Conservation (phyloP, 805 yeast species). For the Sporopachydermia quercuum region DNA sequence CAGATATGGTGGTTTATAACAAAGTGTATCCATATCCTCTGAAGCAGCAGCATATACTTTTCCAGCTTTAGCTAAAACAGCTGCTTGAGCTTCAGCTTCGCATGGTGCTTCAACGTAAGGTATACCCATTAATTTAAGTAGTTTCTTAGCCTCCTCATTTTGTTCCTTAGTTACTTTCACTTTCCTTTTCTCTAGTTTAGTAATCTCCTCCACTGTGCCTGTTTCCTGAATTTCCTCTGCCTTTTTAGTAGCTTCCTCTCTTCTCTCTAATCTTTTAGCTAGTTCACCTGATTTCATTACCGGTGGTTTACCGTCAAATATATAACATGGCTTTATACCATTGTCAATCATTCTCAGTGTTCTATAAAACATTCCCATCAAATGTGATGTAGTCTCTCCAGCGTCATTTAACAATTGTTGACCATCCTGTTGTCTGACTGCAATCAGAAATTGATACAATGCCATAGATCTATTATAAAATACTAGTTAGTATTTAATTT, state of each 20-base stretch:
- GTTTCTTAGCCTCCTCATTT: conserved; percentile 80
- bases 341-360: conserved; percentile 80
- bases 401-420: conserved; percentile 73
- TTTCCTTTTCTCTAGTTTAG: conserved; percentile 69
- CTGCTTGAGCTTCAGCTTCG: conserved; percentile 99
- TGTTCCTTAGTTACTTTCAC: conserved; percentile 84
- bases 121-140: conserved; percentile 82
- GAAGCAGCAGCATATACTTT: conserved; percentile 95
- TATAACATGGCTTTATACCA: conserved; percentile 94
- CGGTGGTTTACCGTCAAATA: conserved; percentile 97
- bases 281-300: conserved; percentile 85
- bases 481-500: no score
- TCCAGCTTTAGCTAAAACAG: conserved; percentile 76
- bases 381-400: conserved; percentile 84
- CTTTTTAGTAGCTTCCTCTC: conserved; percentile 72
- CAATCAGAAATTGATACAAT: conserved; percentile 85
- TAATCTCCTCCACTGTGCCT: conserved; percentile 63
- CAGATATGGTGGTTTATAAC: conserved; percentile 74
- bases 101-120: conserved; percentile 91
- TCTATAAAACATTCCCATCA: conserved; percentile 93
- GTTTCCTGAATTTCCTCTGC: conserved; percentile 66
- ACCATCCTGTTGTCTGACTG: conserved; percentile 97
- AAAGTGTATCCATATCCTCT: conserved; percentile 97
- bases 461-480: conserved; percentile 79
- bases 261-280: conserved; percentile 64